Conservation (phyloP, 2,329 filamentous ascomycete genomes). For the Colletotrichum tamarilloi region DNA sequence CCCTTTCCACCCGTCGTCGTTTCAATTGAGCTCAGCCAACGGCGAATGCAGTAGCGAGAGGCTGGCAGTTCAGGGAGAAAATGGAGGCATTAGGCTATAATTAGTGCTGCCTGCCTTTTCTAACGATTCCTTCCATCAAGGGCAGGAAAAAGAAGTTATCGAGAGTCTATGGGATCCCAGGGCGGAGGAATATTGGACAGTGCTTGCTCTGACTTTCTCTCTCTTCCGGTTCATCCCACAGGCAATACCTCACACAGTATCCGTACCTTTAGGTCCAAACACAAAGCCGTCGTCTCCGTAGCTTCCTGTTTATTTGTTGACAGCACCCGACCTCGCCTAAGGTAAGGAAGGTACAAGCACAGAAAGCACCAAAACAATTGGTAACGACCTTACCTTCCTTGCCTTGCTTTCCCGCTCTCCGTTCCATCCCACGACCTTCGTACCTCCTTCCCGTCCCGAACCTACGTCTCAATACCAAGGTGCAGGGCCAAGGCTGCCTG, state of each 20-base stretch:
- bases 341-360: neutral
- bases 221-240: neutral
- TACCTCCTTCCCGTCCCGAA: neutral
- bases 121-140: neutral
- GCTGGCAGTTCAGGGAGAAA: slow-evolving; percentile 7
- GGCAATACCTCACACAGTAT: neutral
- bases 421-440: neutral
- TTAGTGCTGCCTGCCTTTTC: neutral
- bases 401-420: slow-evolving; percentile 7
- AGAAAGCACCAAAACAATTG: neutral
- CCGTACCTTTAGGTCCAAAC: neutral
- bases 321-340: neutral
- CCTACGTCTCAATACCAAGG: neutral
- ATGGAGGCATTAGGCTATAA: neutral
- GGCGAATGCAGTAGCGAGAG: neutral
- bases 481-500: slow-evolving; percentile 14
- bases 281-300: neutral
- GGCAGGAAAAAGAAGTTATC: neutral
- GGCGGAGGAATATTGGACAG: neutral
- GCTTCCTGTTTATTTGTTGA: slow-evolving; percentile 16
- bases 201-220: neutral
- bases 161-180: neutral
- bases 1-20: neutral
- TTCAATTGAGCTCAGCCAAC: neutral
- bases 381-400: neutral